A percentile compares a stretch with the other conserved stretches of the same genome.
Conservation (phyloP, 257 asterid genomes). For the Gentiana straminea region DNA sequence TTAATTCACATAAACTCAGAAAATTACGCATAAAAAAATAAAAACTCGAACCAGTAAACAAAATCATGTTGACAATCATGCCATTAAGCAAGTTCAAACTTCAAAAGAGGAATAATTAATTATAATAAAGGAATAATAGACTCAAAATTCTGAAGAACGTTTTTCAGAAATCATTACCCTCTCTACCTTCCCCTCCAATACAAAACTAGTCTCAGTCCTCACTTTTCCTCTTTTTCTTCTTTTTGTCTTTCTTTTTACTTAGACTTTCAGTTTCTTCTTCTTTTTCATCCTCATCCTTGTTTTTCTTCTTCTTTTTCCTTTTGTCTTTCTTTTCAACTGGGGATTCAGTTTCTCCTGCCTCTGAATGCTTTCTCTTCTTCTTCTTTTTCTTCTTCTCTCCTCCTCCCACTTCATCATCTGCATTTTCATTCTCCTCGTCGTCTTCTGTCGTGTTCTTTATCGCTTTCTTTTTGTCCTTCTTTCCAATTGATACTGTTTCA, state of each 20-base stretch:
- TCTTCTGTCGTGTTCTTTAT: slow-evolving; percentile 24
- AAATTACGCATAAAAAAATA: too few relatives aligned
- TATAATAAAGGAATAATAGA: too few relatives aligned
- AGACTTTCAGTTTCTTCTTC: slow-evolving; percentile 18
- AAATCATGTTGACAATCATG: too few relatives aligned
- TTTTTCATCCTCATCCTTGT: slow-evolving; percentile 12
- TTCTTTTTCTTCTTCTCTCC: slow-evolving; percentile 23
- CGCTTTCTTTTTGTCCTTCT: slow-evolving; percentile 47
- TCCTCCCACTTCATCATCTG: slow-evolving; percentile 15
- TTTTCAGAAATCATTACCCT: too few relatives aligned
- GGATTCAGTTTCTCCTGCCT: slow-evolving; percentile 21
- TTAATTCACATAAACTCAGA: too few relatives aligned
- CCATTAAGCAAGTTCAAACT: too few relatives aligned
- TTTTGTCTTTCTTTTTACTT: slow-evolving; percentile 20
- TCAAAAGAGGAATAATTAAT: too few relatives aligned
- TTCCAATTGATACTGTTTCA: slow-evolving; percentile 21
- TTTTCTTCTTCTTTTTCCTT: slow-evolving; percentile 60
- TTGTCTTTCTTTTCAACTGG: slow-evolving; percentile 20
- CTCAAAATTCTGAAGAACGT: too few relatives aligned
- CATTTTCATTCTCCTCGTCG: slow-evolving; percentile 20
- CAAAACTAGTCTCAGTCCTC: slow-evolving; percentile 20
- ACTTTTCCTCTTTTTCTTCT: slow-evolving; percentile 48
- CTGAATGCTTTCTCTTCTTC: slow-evolving; percentile 60
- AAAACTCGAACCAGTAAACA: too few relatives aligned
- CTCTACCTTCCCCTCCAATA: too few relatives aligned